A percentile compares a stretch with the other conserved stretches of the same genome.
These are phyloP conservation scores for Triticum dicoccoides DNA, from an alignment of 176 grass and related monocot species.

Conservation along the genomic window DNA sequence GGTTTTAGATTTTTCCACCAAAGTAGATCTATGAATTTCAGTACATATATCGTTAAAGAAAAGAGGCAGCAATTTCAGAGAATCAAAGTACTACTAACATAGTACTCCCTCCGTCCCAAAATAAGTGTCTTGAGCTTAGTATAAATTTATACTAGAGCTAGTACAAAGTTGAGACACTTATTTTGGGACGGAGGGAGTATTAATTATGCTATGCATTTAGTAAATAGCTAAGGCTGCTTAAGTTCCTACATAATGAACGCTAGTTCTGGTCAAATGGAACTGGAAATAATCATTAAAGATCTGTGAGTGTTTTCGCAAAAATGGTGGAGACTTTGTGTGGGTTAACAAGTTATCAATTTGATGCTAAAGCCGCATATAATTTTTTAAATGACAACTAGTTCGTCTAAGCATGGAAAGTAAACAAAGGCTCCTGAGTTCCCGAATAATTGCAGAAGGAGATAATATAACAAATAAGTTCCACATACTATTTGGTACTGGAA, in stretches of 20 bases:
- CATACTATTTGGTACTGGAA: background rate
- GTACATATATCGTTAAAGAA: background rate
- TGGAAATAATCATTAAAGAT: background rate
- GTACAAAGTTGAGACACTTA: too few relatives aligned
- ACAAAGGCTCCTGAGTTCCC: background rate
- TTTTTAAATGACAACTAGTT: constrained; percentile 20
- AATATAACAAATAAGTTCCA: background rate
- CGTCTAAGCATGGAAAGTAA: background rate
- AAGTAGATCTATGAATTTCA: background rate
- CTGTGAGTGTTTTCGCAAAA: background rate
- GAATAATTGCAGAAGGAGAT: background rate
- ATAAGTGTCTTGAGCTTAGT: too few relatives aligned
- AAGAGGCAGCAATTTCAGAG: background rate
- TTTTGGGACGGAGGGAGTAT: background rate
- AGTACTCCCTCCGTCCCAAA: too few relatives aligned
- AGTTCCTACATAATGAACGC: constrained; percentile 7
- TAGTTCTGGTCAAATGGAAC: background rate
- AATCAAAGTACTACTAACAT: background rate
- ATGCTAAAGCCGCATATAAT: background rate
- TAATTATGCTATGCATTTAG: background rate
- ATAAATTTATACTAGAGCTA: too few relatives aligned
- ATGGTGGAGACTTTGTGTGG: background rate
- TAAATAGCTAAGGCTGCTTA: background rate
- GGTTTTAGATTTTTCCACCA: background rate
- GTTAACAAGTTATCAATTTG: constrained; percentile 13